These are phyloP conservation scores for Tolypocladium paradoxum DNA, from an alignment of 2,329 filamentous ascomycete species.

Conservation along the genomic window DNA sequence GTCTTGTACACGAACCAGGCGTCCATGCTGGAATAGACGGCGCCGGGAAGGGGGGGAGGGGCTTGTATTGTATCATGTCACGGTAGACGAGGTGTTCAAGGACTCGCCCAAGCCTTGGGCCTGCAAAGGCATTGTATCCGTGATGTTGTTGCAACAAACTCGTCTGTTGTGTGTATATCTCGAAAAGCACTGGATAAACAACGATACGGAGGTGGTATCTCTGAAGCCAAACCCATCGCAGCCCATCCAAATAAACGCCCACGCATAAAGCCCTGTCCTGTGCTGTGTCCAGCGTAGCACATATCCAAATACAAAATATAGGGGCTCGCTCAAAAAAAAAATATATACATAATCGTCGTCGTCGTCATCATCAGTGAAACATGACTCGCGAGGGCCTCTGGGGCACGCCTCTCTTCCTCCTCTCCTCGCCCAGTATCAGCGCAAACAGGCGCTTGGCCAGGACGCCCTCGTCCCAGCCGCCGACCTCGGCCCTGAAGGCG, in stretches of 20 bases:
- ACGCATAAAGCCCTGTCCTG: not conserved
- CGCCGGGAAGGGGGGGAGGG: not conserved
- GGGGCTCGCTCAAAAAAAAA: not conserved
- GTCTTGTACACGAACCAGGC: constrained; percentile 97
- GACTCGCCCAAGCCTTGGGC: constrained; percentile 10
- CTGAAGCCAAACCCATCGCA: constrained; percentile 1
- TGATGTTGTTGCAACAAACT: not conserved
- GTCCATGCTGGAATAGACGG: constrained; percentile 71
- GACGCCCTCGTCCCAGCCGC: constrained; percentile 36
- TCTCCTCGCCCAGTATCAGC: constrained; percentile 39
- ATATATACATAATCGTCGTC: not conserved
- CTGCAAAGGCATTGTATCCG: not conserved
- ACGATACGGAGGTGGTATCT: constrained; percentile 6
- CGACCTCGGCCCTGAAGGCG: constrained; percentile 37
- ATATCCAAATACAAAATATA: not conserved
- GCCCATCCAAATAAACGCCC: not conserved
- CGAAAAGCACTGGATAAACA: not conserved
- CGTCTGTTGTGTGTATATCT: not conserved
- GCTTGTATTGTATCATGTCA: constrained; percentile 17
- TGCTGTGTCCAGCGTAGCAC: not conserved
- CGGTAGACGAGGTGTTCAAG: constrained; percentile 20
- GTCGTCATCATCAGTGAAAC: constrained; percentile 18
- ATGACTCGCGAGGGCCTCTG: constrained; percentile 12
- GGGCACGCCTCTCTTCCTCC: constrained; percentile 9
- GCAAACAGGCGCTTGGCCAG: constrained; percentile 43